Percentiles rank a stretch among this genome's conserved stretches.
Conservation (phyloP, 768 basidiomycete genomes). For the Phylloporus rhodoxanthus region DNA sequence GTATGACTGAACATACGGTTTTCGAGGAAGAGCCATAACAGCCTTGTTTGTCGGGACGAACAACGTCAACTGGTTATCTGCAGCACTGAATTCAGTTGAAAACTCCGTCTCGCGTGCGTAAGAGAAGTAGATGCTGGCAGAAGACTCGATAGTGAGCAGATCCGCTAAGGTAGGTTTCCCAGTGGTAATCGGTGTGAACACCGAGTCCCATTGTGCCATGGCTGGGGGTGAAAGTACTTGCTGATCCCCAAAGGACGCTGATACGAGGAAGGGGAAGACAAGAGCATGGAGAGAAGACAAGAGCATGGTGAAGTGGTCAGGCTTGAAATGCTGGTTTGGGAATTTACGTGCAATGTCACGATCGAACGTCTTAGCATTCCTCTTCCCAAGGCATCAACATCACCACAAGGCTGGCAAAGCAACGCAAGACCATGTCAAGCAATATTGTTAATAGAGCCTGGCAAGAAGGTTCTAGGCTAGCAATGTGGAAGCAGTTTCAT, state of each 20-base stretch:
- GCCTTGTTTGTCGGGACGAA: constrained; percentile 87
- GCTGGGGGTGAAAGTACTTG: constrained; percentile 14
- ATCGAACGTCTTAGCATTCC: too few species aligned
- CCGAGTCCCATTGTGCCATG: constrained; percentile 12
- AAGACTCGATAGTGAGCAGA: constrained; percentile 69
- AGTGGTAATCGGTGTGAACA: constrained; percentile 36
- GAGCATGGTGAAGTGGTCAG: constrained; percentile 10
- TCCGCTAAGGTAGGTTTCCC: constrained; percentile 60
- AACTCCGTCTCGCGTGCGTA: constrained; percentile 70
- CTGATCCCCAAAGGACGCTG: constrained; percentile 29
- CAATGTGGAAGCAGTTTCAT: too few species aligned
- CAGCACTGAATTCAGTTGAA: constrained; percentile 42
- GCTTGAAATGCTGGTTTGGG: neutral
- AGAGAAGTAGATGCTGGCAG: constrained; percentile 76
- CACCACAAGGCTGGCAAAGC: too few species aligned
- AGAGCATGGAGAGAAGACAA: constrained; percentile 21
- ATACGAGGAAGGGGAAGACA: constrained; percentile 26
- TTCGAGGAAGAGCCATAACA: constrained; percentile 70
- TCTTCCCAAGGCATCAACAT: too few species aligned
- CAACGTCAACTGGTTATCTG: constrained; percentile 42
- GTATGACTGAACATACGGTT: constrained; percentile 50
- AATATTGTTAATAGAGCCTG: too few species aligned
- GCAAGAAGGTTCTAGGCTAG: too few species aligned
- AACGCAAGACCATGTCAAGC: too few species aligned
- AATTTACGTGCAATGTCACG: too few species aligned